Conservation (phyloP, 1,284 basidiomycete genomes). For the Cutaneotrichosporon curvatum region DNA sequence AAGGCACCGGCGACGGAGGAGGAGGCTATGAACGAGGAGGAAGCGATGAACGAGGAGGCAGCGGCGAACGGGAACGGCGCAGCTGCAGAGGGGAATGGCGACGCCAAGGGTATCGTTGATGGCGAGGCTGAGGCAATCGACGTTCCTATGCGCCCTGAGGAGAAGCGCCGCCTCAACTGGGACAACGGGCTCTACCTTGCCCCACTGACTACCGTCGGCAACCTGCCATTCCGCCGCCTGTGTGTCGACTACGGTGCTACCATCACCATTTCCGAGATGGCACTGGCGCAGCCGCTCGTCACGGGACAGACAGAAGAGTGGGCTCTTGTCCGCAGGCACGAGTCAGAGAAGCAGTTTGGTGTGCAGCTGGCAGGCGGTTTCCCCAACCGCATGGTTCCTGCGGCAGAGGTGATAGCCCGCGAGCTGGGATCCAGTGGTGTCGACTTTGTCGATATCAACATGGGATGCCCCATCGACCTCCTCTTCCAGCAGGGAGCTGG, state of each 20-base stretch:
- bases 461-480: constrained; percentile 91
- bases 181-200: constrained; percentile 84
- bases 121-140: constrained; percentile 35
- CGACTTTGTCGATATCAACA: constrained; percentile 89
- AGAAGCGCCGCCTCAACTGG: constrained; percentile 86
- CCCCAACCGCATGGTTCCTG: constrained; percentile 54
- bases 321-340: constrained; percentile 79
- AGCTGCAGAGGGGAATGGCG: constrained; percentile 20
- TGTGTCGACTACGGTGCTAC: constrained; percentile 82
- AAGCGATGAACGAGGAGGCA: constrained; percentile 21
- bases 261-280: constrained; percentile 92
- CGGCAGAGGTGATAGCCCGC: constrained; percentile 72
- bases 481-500: constrained; percentile 89
- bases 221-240: constrained; percentile 81
- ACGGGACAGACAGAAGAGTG: constrained; percentile 80
- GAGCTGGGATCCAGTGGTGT: constrained; percentile 57
- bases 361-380: constrained; percentile 60
- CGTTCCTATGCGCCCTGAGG: constrained; percentile 58
- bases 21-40: constrained; percentile 18
- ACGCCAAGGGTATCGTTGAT: constrained; percentile 24
- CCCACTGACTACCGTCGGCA: constrained; percentile 86
- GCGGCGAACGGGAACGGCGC: constrained; percentile 20
- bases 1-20: constrained; percentile 1
- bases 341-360: constrained; percentile 82
- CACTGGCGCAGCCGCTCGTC: constrained; percentile 72